A percentile compares a stretch with the other conserved stretches of the same genome.
Evolutionary conservation across 2,329 filamentous ascomycete species (phyloP).

Genomic region (Coleophoma cylindrospora): DNA sequence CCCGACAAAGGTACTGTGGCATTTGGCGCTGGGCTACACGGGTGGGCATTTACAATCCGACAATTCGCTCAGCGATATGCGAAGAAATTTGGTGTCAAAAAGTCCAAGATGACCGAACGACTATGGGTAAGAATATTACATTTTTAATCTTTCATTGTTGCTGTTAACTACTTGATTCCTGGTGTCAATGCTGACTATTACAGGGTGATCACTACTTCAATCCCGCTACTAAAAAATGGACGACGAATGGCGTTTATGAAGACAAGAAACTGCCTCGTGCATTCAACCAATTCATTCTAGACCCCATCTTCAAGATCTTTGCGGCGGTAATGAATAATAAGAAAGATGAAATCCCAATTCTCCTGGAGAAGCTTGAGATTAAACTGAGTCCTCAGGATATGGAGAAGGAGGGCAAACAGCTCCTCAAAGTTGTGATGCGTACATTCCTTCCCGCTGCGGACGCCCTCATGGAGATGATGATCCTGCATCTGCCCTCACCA

Average conservation of each 20-base stretch:
- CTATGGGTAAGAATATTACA: slow-evolving; percentile 70
- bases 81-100: slow-evolving; percentile 99
- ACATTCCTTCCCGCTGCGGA: slow-evolving; percentile 98
- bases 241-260: slow-evolving; percentile 76
- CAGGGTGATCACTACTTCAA: slow-evolving; percentile 99
- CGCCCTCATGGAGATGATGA: slow-evolving; percentile 99
- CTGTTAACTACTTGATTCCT: no score
- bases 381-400: slow-evolving; percentile 85
- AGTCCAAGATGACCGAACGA: slow-evolving; percentile 99
- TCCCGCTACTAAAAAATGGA: slow-evolving; percentile 99
- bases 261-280: slow-evolving; percentile 92
- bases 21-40: slow-evolving; percentile 99
- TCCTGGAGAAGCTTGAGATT: slow-evolving; percentile 90
- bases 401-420: slow-evolving; percentile 93
- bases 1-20: slow-evolving; percentile 96
- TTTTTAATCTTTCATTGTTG: not conserved
- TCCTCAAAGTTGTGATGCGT: slow-evolving; percentile 97
- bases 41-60: slow-evolving; percentile 98
- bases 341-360: slow-evolving; percentile 79
- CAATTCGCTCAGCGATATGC: slow-evolving; percentile 95
- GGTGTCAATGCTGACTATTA: slow-evolving; percentile 3
- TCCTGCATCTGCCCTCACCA: slow-evolving; percentile 96
- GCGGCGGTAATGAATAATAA: slow-evolving; percentile 96
- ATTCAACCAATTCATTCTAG: slow-evolving; percentile 99
- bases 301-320: slow-evolving; percentile 99